A percentile compares a stretch with the other conserved stretches of the same genome.
These are phyloP conservation scores for Rhodotorula sp. DNA, from an alignment of 1,284 basidiomycete genomes.

Conservation along the genomic window DNA sequence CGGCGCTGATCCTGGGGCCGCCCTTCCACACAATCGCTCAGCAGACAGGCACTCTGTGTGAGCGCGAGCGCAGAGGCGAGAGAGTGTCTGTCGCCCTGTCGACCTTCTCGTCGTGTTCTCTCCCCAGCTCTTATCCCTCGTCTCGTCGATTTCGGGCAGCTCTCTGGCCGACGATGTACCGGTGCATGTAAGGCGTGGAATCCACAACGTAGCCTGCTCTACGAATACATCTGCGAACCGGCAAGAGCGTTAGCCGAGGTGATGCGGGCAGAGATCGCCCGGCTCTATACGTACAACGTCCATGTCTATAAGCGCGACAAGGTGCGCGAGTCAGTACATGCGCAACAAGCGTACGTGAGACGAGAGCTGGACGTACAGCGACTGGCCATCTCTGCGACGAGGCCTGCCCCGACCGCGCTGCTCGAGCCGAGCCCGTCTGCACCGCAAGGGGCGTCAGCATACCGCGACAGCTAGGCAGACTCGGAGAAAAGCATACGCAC, in stretches of 20 bases:
- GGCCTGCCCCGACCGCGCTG: slow-evolving; percentile 80
- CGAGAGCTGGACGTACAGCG: slow-evolving; percentile 40
- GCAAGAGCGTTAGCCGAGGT: background rate
- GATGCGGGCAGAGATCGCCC: background rate
- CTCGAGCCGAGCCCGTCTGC: slow-evolving; percentile 73
- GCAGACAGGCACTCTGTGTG: no score
- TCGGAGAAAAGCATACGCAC: no score
- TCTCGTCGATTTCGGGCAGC: no score
- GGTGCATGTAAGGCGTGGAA: background rate
- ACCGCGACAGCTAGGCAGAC: no score
- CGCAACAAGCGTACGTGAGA: background rate
- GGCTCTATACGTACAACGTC: slow-evolving; percentile 31
- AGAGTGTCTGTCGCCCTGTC: no score
- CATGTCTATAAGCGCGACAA: slow-evolving; percentile 21
- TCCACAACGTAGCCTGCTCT: background rate
- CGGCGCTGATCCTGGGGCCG: no score
- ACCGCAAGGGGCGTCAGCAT: background rate
- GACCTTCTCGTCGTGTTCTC: no score
- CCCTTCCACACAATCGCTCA: no score
- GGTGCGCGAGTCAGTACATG: background rate
- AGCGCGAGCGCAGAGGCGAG: no score
- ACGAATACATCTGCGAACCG: background rate
- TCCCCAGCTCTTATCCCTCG: no score
- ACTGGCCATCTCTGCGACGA: slow-evolving; percentile 80
- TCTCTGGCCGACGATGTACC: no score